Evolutionary conservation across 2,329 filamentous ascomycete species (phyloP), one percentile per base, ranked within the genome.

Genomic region (Alternaria conjuncta): DNA sequence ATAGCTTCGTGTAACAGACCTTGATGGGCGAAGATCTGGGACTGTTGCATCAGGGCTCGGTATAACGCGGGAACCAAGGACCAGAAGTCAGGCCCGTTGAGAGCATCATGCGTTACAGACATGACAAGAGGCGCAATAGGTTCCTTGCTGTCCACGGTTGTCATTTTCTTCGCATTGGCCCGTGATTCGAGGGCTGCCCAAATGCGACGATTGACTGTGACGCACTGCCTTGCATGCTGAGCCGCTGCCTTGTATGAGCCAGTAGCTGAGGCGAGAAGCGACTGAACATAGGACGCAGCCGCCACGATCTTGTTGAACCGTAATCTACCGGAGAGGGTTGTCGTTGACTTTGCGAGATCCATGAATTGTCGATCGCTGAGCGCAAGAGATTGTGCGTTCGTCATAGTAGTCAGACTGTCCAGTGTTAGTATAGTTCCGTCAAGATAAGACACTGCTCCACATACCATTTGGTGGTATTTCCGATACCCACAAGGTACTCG

Each of bases 1-100:
- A 95, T 82, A 2, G 95, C 95, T 77, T 98, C 95, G 64, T 93
- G 90, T 67, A 94, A 93, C 80, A 97, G 87, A 26, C 96, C 96
- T 66, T 96, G 87, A 68, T 97, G 91, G 1, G 91, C 89, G 71
- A 94, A 97, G 1, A 97, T 84, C 5, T 87, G 86, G 0, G 93
- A 93, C 4, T 97, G 86, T 61, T 94, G 90, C 63, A 90, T 81
- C 13, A 97, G 83, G 60, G 89, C 88, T 28, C 88, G 86, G 71
- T 94, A 90, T 20, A 97, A 85, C 1, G 90, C 89, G 26, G 88
- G 87, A 8, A 96, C 89, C 20, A 97, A 84, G 6, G 86, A 85
- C 95, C 95, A 98, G 72, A 95, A 94, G 3, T 87, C 86, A 1
- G 93, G 89, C 55, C 89, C 89, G 59, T 85, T 84, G 23, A 82